These are phyloP conservation scores for Trypanosoma boissoni DNA, from an alignment of 208 protist species.

Conservation along the genomic window DNA sequence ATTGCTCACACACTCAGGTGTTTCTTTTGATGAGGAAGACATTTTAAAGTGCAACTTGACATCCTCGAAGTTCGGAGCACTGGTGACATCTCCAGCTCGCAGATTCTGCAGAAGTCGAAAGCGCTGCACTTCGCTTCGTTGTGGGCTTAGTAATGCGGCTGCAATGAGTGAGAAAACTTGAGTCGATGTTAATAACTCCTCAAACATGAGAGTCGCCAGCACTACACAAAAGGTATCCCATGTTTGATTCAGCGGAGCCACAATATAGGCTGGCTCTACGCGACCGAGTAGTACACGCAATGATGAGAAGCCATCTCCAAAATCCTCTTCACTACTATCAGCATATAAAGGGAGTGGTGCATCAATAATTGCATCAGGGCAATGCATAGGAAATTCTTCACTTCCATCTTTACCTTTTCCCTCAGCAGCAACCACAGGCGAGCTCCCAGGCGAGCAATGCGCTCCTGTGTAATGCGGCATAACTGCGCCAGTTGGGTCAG, in stretches of 20 bases:
- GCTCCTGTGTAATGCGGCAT: too few relatives aligned
- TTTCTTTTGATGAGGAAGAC: too few relatives aligned
- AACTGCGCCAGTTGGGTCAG: constrained; percentile 7
- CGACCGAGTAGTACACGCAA: constrained; percentile 46
- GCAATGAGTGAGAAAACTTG: constrained; percentile 43
- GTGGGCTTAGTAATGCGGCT: constrained; percentile 54
- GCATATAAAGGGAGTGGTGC: too few relatives aligned
- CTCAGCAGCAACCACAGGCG: too few relatives aligned
- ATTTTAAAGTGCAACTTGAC: too few relatives aligned
- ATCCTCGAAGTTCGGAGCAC: not conserved
- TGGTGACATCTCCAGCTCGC: not conserved
- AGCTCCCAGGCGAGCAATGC: too few relatives aligned
- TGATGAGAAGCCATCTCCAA: too few relatives aligned
- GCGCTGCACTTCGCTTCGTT: constrained; percentile 28
- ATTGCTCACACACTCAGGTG: too few relatives aligned
- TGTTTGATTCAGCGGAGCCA: constrained; percentile 60
- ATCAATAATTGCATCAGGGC: too few relatives aligned
- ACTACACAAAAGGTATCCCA: constrained; percentile 69
- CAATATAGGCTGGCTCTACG: constrained; percentile 50
- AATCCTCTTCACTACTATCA: too few relatives aligned
- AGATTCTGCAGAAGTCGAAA: constrained; percentile 37
- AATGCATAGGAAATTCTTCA: not conserved
- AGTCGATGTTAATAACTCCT: constrained; percentile 8
- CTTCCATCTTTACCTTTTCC: not conserved
- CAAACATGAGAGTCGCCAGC: constrained; percentile 42